Base-by-base conservation (phyloP, 2,329 filamentous ascomycete species). In the Passalora sequoiae region DNA sequence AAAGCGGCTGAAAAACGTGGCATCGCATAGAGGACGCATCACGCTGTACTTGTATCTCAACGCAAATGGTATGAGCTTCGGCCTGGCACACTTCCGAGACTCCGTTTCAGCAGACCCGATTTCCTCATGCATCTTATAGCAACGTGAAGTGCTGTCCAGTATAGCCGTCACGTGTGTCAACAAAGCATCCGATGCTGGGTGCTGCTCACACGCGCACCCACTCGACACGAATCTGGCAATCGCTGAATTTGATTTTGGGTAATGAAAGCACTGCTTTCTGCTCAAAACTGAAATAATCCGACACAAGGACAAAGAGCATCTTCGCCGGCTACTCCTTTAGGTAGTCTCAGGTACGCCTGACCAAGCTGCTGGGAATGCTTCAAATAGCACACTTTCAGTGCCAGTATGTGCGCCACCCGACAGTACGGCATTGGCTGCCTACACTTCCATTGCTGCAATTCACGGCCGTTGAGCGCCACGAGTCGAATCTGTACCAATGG, bases 51-150 rank as follows among this genome's bases (percentile, higher is more conserved):
- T 12, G 4, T 4, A 24, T n/a, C 20, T 28, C 36, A 27, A 39
- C 15, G 37, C 37, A 39, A 39, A 39, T 29, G 37, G 37, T 10
- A 39, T 20, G 13, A 27, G 15, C 13, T 17, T 39, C 37, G 27
- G 37, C 15, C 13, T 27, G 15, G 4, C 13, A 20, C 17, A 20
- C 2, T 20, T 30, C 13, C 25, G 37, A n/a, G 9, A 28, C 2
- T 27, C 15, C 37, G 13, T 16, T 12, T 12, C 20, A 39, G 7
- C 21, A 19, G 9, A n/a, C 15, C 21, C 15, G 37, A 17, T 27
- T 16, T 15, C n/a, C 30, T 9, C 21, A 17, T 33, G 30, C 30
- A 17, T 39, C 22, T 24, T 39, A 30, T 17, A 28, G 22, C 24
- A 19, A 19, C 24, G 4, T 33, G n/a, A n/a, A n/a, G n/a, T n/a